Evolutionary conservation across 805 yeast genomes (phyloP).

Genomic region (Spathaspora gorwiae): DNA sequence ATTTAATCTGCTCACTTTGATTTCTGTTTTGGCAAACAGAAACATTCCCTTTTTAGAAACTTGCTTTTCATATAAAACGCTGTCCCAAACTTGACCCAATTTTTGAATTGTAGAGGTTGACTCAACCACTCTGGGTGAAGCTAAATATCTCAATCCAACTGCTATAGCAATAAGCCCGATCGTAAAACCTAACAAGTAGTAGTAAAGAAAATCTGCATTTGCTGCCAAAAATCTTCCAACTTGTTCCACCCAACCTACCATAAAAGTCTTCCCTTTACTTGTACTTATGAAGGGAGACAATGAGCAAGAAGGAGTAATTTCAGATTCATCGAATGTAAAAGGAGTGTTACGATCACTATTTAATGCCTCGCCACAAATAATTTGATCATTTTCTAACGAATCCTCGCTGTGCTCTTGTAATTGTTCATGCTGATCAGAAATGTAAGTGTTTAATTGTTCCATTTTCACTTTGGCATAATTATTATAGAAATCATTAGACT

Average conservation of each 20-base stretch:
- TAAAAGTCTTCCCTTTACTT: neutral
- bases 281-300: neutral
- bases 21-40: slow-evolving; percentile 1
- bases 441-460: slow-evolving; percentile 11
- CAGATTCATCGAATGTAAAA: no score
- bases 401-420: neutral
- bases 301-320: no score
- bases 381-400: no score
- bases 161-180: neutral
- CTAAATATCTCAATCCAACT: neutral
- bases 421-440: slow-evolving; percentile 5
- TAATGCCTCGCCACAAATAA: no score
- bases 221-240: slow-evolving; percentile 10
- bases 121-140: neutral
- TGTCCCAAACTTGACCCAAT: slow-evolving; percentile 6
- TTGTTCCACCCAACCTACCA: neutral
- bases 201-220: slow-evolving; percentile 14
- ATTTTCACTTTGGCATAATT: slow-evolving; percentile 13
- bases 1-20: slow-evolving; percentile 1
- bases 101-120: slow-evolving; percentile 1
- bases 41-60: neutral
- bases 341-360: no score
- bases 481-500: slow-evolving; percentile 16
- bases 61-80: slow-evolving; percentile 9
- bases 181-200: slow-evolving; percentile 6